These are phyloP conservation scores for Quercus variabilis DNA, from an alignment of 306 rosid species.

Conservation along the genomic window DNA sequence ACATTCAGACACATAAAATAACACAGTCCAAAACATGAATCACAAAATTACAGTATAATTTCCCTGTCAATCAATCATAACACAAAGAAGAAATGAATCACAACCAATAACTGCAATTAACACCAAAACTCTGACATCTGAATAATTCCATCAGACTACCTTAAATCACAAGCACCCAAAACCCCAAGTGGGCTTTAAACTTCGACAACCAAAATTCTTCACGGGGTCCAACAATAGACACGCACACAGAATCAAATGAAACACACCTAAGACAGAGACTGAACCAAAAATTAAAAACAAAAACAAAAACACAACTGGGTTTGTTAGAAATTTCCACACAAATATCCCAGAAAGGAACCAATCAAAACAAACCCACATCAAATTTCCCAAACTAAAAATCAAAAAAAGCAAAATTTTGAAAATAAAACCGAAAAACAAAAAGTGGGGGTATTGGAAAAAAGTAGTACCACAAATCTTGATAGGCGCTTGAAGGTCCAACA, in stretches of 20 bases:
- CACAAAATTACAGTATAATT: not conserved
- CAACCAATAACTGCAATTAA: not conserved
- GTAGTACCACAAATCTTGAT: constrained; percentile 85
- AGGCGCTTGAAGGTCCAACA: constrained; percentile 87
- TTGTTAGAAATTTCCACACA: not conserved
- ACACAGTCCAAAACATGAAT: not conserved
- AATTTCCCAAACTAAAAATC: not conserved
- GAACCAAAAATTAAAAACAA: not conserved
- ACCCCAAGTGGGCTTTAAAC: not conserved
- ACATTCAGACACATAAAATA: not conserved
- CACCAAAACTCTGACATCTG: not conserved
- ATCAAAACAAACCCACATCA: not conserved
- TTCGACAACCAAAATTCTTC: not conserved
- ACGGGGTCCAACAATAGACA: not conserved
- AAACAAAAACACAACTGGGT: not conserved
- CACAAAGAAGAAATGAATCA: not conserved
- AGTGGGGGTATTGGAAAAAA: not conserved
- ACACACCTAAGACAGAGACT: not conserved
- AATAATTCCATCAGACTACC: not conserved
- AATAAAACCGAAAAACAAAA: not conserved
- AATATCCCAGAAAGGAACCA: not conserved
- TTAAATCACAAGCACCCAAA: not conserved
- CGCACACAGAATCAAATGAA: not conserved
- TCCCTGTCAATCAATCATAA: not conserved
- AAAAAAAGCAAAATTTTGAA: not conserved